Base-by-base conservation (phyloP, 306 rosid genomes). In the Chamaecrista fasciculata region DNA sequence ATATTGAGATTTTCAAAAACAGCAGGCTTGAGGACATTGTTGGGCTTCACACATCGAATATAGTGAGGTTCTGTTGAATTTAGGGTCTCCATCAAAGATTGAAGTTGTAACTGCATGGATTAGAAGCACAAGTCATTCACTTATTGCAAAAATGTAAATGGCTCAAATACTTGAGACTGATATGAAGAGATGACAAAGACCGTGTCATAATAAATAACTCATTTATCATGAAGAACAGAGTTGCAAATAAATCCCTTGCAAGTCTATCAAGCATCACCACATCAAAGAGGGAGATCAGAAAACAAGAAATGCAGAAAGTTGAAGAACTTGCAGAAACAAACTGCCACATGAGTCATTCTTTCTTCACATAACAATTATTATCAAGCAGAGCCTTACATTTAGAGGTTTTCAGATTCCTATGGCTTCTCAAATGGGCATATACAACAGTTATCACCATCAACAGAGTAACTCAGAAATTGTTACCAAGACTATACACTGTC, bases 11-110 rank as follows among this genome's bases (percentile, higher is more conserved):
- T 91, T 87, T 95, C 97, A 66, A 95, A 89, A 75, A 95, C 91
- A 60, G 93, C 89, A 67, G 97, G 99, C 92, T 84, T 95, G 77
- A 95, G 97, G 62, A 78, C 96, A 84, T 86, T 95, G 73, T 95
- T 95, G 57, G 99, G 99, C 84, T 95, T 95, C 83, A 95, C 99
- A 78, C 99, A 95, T 89, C 97, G 87, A 84, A 95, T 95, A 82
- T 91, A 95, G 82, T 95, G 96, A 81, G 99, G 99, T 65, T 95
- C 99, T 8, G 99, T 95, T 49, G 96, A 87, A 85, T 2, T 95
- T 72, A 95, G 74, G 73, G 97, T 95, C 88, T 95, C 99, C 99
- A 95, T 95, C 86, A 95, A 86, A 65, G 99, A 95, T 74, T 95
- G 99, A 86, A 95, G 99, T 95, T 95, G 99, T 69, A 72, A 71